Percentiles rank a stretch among this genome's conserved stretches.
phyloP scores from a whole-genome alignment of 2,329 filamentous ascomycete species.

The Pezicula rhizophila region DNA sequence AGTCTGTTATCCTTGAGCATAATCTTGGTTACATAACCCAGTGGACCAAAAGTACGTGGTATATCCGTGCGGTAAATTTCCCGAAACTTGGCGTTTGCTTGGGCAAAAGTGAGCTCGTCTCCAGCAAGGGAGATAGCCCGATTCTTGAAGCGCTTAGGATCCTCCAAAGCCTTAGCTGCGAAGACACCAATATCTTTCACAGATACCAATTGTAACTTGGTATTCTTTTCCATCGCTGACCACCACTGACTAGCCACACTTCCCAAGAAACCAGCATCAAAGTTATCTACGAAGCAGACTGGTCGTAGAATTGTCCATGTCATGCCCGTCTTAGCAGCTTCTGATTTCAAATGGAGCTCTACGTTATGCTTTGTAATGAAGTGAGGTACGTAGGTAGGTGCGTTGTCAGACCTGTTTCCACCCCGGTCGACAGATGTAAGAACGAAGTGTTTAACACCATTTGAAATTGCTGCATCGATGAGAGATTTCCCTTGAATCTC shows the following conservation, averaged over 20 bases:
- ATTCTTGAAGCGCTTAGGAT: slow-evolving; percentile 24
- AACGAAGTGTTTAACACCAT: slow-evolving; percentile 45
- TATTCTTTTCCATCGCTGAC: slow-evolving; percentile 17
- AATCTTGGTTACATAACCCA: slow-evolving; percentile 22
- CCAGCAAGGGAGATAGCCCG: slow-evolving; percentile 31
- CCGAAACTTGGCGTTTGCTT: slow-evolving; percentile 26
- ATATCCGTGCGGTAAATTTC: slow-evolving; percentile 21
- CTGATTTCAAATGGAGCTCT: slow-evolving; percentile 43
- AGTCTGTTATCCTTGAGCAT: slow-evolving; percentile 26
- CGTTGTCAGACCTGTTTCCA: slow-evolving; percentile 34
- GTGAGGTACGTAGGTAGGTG: slow-evolving; percentile 43
- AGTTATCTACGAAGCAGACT: slow-evolving; percentile 46
- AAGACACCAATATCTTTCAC: slow-evolving; percentile 32
- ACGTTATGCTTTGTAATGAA: slow-evolving; percentile 48
- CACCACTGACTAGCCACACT: slow-evolving; percentile 1
- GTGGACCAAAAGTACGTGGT: slow-evolving; percentile 23
- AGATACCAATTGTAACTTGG: slow-evolving; percentile 29
- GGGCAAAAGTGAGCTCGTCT: slow-evolving; percentile 30
- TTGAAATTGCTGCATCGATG: slow-evolving; percentile 40
- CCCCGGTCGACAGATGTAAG: slow-evolving; percentile 50
- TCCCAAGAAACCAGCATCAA: slow-evolving; percentile 10
- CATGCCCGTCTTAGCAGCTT: slow-evolving; percentile 23
- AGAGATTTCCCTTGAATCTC: slow-evolving; percentile 43
- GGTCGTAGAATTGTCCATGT: slow-evolving; percentile 49
- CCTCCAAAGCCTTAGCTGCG: slow-evolving; percentile 28